These are phyloP conservation scores for Cucurbita ficifolia DNA, from an alignment of 306 rosid species.

Conservation along the genomic window DNA sequence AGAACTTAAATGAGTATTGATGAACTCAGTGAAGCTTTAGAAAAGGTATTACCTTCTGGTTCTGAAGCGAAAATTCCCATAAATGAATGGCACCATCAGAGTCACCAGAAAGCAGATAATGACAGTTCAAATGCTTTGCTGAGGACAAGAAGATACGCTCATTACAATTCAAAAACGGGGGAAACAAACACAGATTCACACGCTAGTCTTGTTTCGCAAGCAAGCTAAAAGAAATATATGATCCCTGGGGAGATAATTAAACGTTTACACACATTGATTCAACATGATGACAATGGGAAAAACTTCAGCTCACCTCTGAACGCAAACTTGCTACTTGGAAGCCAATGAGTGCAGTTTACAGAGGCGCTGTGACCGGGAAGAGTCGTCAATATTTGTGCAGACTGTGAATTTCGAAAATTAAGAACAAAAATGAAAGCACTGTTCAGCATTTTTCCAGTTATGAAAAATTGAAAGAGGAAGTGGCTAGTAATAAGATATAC, in stretches of 20 bases:
- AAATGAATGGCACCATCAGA: conserved; percentile 59
- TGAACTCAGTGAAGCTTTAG: background rate
- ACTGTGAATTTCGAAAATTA: conserved; percentile 22
- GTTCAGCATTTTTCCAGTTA: background rate
- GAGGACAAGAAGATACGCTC: background rate
- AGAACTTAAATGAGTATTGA: background rate
- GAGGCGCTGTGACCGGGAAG: conserved; percentile 76
- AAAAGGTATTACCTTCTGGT: conserved; percentile 43
- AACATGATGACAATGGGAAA: background rate
- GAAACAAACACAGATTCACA: background rate
- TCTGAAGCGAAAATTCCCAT: conserved; percentile 56
- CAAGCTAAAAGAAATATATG: background rate
- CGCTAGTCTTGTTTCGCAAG: background rate
- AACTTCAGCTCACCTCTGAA: conserved; percentile 43
- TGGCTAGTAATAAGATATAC: background rate
- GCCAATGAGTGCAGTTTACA: conserved; percentile 95
- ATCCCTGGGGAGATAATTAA: background rate
- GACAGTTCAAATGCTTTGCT: conserved; percentile 56
- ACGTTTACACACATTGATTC: background rate
- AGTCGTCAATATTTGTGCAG: conserved; percentile 80
- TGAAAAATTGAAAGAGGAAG: background rate
- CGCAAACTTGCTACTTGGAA: conserved; percentile 53
- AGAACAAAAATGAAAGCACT: background rate
- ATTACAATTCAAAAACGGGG: background rate
- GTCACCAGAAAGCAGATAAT: conserved; percentile 84